Conservation (phyloP, 2,329 filamentous ascomycete species). For the Neonectria punicea region DNA sequence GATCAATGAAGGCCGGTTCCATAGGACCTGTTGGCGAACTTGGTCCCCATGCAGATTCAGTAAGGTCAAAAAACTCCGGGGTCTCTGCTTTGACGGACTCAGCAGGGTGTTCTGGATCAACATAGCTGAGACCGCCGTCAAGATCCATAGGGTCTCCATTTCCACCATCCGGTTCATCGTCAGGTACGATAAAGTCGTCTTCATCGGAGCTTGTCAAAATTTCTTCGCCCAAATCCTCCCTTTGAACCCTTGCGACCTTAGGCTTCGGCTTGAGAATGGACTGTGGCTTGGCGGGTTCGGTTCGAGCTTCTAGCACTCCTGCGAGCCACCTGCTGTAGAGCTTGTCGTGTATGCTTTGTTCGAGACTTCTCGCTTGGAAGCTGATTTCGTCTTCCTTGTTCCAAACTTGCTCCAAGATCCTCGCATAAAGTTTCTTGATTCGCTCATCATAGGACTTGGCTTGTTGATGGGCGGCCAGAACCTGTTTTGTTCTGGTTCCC, state of each 20-base stretch:
- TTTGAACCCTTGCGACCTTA: constrained; percentile 4
- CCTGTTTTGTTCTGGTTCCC: constrained; percentile 49
- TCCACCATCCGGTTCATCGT: constrained; percentile 28
- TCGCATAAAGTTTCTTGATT: constrained; percentile 63
- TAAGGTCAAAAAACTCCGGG: constrained; percentile 44
- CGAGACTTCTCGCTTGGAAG: constrained; percentile 67
- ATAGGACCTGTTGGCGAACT: constrained; percentile 1
- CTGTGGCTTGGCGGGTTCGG: constrained; percentile 51
- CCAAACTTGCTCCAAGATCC: constrained; percentile 66
- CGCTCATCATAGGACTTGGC: constrained; percentile 59
- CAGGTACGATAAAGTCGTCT: constrained; percentile 61
- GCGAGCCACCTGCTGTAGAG: constrained; percentile 64
- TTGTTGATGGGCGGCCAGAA: constrained; percentile 55
- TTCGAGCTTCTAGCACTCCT: constrained; percentile 55
- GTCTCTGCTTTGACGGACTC: constrained; percentile 35
- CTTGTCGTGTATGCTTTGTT: constrained; percentile 72
- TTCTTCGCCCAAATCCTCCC: constrained; percentile 55
- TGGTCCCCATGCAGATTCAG: constrained; percentile 39
- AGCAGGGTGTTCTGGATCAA: not conserved
- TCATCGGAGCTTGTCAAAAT: constrained; percentile 62
- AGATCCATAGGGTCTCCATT: constrained; percentile 18
- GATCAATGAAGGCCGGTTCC: constrained; percentile 35
- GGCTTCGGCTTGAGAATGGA: constrained; percentile 33
- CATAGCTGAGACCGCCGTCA: constrained; percentile 1
- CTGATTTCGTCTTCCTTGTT: constrained; percentile 61